Base-by-base conservation (phyloP, 2,329 filamentous ascomycete genomes). In the Elsinoe australis region DNA sequence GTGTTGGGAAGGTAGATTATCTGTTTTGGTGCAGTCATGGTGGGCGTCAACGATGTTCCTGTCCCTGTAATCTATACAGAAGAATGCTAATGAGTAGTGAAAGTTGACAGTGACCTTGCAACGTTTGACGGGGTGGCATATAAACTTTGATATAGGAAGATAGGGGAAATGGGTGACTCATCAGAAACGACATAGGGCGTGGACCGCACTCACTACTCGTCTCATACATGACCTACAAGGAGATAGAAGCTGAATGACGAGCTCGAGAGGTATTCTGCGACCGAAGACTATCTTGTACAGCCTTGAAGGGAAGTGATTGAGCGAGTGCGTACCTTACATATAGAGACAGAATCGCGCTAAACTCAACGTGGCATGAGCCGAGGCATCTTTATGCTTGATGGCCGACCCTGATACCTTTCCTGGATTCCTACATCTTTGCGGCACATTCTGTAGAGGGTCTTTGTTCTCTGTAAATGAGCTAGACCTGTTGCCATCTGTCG, bases 1-100 rank as follows among this genome's bases (percentile, higher is more conserved):
- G 62, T 58, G 0, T 67, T 75, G n/a, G 63, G 47, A 33, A 50
- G 34, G 9, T 51, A 44, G 24, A 44, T 15, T 7, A 44, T 29
- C 3, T 32, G 24, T 32, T 24, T 24, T 7, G 39, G 21, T 28
- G 39, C 24, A 10, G 17, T 26, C 39, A 44, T 44, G 5, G 26
- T 29, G 38, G 10, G 19, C 15, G 15, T 18, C n/a, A 14, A 24
- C n/a, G 2, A 14, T n/a, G n/a, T 7, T 39, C 6, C 15, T n/a
- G 32, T 4, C 14, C n/a, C n/a, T n/a, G n/a, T n/a, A n/a, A n/a
- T 29, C 26, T 29, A 29, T 29, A 29, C 26, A 29, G n/a, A n/a
- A n/a, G n/a, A n/a, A n/a, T n/a, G n/a, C n/a, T n/a, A n/a, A n/a
- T n/a, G n/a, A n/a, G n/a, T n/a, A n/a, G n/a, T n/a, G n/a, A n/a